Evolutionary conservation across 2,329 filamentous ascomycete species (phyloP), one percentile per base, ranked within the genome.

Genomic region (Cyphellophora attinorum): DNA sequence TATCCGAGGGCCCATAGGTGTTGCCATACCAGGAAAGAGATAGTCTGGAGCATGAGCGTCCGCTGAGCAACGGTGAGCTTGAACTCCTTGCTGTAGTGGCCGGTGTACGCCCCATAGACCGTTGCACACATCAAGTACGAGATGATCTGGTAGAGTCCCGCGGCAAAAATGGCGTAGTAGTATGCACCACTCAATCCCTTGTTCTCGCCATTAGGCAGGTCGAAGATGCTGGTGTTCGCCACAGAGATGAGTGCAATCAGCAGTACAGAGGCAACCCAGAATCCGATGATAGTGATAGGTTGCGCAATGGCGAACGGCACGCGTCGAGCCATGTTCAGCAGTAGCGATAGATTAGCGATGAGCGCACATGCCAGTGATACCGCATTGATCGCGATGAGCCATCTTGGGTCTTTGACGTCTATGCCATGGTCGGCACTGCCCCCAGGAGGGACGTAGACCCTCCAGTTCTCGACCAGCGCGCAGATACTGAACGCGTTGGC

Each of bases 211-310:
- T 55, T 55, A 1, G 64, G 59, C 13, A 56, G 54, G 8, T 60
- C 53, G 5, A 62, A 60, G 11, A 38, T 17, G n/a, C 51, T 47
- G 13, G 40, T 33, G 0, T 62, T 62, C 8, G 68, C 62, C 5
- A 66, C 61, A 11, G 59, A 53, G 3, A 74, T 61, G 6, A 75
- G 61, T 3, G 59, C 61, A 17, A 76, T 67, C 18, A 78, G 58
- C 2, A 77, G 57, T 4, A 68, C 40, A 0, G 70, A 70, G 10
- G 72, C 62, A 3, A 72, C 45, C 30, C 70, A 66, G 57, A 71
- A 77, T n/a, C 72, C 72, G n/a, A 66, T 47, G 19, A 77, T 73
- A 1, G 72, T 76, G 28, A 76, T 69, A 1, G 73, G 68, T 46
- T 76, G 73, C 1, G 72, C 71, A 16, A 74, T 57, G 4, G 59